phyloP scores from a whole-genome alignment of 2,329 filamentous ascomycete genomes.

The Claviceps purpurea region DNA sequence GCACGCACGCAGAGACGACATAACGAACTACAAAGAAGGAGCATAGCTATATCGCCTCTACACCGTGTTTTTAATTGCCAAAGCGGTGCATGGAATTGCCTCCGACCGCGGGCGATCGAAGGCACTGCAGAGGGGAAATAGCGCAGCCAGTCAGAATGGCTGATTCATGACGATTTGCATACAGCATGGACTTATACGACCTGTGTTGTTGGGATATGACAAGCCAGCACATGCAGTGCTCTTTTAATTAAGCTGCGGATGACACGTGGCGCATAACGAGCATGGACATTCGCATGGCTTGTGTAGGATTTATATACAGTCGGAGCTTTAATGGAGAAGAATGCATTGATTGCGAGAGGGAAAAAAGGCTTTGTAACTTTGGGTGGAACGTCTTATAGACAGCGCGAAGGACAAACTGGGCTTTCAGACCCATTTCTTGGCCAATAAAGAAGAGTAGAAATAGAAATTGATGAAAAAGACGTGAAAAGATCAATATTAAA shows the following conservation, averaged over 20 bases:
- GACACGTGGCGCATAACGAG: background rate
- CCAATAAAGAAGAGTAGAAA: background rate
- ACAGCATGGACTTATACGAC: conserved; percentile 3
- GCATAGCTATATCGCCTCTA: conserved; percentile 5
- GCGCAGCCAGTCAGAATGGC: background rate
- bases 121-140: background rate
- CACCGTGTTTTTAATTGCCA: conserved; percentile 1
- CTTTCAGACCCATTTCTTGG: background rate
- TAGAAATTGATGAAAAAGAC: background rate
- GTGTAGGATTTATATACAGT: conserved; percentile 4
- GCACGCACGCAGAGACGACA: background rate
- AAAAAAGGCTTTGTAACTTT: background rate
- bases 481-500: background rate
- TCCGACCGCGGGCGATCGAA: background rate
- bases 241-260: conserved; percentile 6
- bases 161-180: conserved; percentile 6
- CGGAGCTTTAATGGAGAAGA: background rate
- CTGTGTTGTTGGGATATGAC: conserved; percentile 4
- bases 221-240: background rate
- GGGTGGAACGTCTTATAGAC: conserved; percentile 1
- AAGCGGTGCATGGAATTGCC: background rate
- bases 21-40: background rate
- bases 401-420: background rate
- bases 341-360: background rate
- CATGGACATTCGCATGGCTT: conserved; percentile 1